phyloP scores from a whole-genome alignment of 1,139 yeast genomes.

The Pichia sp. region DNA sequence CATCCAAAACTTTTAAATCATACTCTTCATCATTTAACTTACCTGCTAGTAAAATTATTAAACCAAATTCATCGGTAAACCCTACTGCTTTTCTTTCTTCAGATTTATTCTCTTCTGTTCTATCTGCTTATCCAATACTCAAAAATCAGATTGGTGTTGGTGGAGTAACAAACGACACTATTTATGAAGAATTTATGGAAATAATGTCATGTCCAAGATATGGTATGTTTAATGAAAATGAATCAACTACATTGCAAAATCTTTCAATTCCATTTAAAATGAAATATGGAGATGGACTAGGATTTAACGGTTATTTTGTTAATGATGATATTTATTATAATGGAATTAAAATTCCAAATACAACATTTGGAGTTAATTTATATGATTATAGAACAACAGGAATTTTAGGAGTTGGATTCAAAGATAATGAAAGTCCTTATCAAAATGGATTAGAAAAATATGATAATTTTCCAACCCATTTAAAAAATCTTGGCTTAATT shows the following conservation, averaged over 20 bases:
- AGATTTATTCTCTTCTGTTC: no score
- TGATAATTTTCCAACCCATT: constrained; percentile 47
- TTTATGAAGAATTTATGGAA: neutral
- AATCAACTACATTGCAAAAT: constrained; percentile 40
- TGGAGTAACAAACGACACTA: no score
- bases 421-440: constrained; percentile 38
- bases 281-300: constrained; percentile 51
- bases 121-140: neutral
- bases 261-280: constrained; percentile 42
- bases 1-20: no score
- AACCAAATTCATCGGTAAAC: no score
- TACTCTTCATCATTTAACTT: no score
- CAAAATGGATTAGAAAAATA: constrained; percentile 29
- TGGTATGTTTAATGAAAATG: constrained; percentile 42
- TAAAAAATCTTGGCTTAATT: constrained; percentile 45
- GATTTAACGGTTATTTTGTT: constrained; percentile 56
- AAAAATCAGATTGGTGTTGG: neutral
- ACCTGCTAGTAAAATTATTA: no score
- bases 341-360: constrained; percentile 34
- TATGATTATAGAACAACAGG: constrained; percentile 41
- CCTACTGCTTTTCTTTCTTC: no score
- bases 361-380: constrained; percentile 50
- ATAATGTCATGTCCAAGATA: constrained; percentile 26
- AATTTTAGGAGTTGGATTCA: constrained; percentile 52
- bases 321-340: constrained; percentile 41